Evolutionary conservation across 2,329 filamentous ascomycete species (phyloP).

Genomic region (Xylariaceae sp.): DNA sequence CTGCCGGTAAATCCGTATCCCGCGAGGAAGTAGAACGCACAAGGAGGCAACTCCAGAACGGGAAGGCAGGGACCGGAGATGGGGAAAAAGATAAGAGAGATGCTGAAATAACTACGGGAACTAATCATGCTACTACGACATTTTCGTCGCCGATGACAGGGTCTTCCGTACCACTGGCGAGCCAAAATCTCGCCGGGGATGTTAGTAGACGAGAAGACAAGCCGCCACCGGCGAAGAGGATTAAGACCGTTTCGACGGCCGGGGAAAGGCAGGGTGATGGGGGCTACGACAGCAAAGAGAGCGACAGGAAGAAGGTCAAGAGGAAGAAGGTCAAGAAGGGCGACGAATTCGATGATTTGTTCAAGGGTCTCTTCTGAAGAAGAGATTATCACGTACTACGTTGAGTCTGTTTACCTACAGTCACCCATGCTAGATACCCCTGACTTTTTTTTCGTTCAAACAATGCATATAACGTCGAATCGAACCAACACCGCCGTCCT

Average conservation of each 20-base stretch:
- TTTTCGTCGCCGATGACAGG: neutral
- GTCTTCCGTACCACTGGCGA: neutral
- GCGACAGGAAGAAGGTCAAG: conserved; percentile 35
- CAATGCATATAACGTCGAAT: neutral
- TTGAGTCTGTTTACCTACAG: too few relatives aligned
- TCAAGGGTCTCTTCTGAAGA: conserved; percentile 50
- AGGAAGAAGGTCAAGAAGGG: conserved; percentile 54
- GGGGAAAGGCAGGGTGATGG: conserved; percentile 4
- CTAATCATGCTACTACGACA: neutral
- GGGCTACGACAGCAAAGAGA: conserved; percentile 37
- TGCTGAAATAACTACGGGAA: neutral
- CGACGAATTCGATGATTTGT: conserved; percentile 70
- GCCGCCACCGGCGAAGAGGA: conserved; percentile 11
- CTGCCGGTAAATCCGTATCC: conserved; percentile 21
- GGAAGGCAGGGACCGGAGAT: neutral
- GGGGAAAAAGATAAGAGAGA: neutral
- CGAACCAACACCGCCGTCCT: neutral
- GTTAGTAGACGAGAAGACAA: neutral
- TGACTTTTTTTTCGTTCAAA: too few relatives aligned
- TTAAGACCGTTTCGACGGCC: neutral
- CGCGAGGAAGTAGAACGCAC: conserved; percentile 24
- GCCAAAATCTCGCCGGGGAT: neutral
- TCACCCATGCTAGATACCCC: too few relatives aligned
- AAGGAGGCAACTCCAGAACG: neutral
- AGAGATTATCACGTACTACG: too few relatives aligned